These are phyloP conservation scores for Bauhinia variegata DNA, from an alignment of 306 rosid species.

Conservation along the genomic window DNA sequence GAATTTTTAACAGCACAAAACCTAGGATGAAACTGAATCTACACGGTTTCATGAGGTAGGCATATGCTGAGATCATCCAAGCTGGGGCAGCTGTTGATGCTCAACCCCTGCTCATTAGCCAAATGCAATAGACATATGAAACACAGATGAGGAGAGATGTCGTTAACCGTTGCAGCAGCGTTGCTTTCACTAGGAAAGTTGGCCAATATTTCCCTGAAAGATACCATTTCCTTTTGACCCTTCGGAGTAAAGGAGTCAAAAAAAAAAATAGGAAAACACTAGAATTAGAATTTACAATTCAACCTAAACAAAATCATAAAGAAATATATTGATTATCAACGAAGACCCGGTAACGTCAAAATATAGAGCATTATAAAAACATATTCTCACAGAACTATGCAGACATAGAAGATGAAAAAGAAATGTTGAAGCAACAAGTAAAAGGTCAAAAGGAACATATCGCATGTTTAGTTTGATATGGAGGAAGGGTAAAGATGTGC, in stretches of 20 bases:
- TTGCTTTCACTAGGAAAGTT: conserved; percentile 70
- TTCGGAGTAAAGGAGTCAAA: conserved; percentile 30
- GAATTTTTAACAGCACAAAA: neutral
- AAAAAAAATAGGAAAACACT: conserved; percentile 20
- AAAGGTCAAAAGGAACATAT: conserved; percentile 4
- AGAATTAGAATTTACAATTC: conserved; percentile 25
- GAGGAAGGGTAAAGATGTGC: neutral
- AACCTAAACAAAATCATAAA: neutral
- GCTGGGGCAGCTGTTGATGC: conserved; percentile 59
- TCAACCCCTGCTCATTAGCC: conserved; percentile 89
- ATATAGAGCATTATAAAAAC: conserved; percentile 19
- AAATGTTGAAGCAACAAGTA: conserved; percentile 14
- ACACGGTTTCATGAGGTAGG: conserved; percentile 48
- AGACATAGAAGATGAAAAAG: neutral
- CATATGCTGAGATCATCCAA: conserved; percentile 72
- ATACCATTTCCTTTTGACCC: conserved; percentile 56
- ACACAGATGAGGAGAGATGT: conserved; percentile 92
- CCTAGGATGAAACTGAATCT: conserved; percentile 7
- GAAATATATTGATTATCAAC: conserved; percentile 1
- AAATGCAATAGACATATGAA: conserved; percentile 91
- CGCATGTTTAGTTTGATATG: neutral
- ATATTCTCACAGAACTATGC: neutral
- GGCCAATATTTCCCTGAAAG: conserved; percentile 73
- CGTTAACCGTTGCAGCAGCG: conserved; percentile 67
- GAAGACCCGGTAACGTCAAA: neutral